Evolutionary conservation across 768 basidiomycete species (phyloP).

Genomic region (Nidularia pulvinata): DNA sequence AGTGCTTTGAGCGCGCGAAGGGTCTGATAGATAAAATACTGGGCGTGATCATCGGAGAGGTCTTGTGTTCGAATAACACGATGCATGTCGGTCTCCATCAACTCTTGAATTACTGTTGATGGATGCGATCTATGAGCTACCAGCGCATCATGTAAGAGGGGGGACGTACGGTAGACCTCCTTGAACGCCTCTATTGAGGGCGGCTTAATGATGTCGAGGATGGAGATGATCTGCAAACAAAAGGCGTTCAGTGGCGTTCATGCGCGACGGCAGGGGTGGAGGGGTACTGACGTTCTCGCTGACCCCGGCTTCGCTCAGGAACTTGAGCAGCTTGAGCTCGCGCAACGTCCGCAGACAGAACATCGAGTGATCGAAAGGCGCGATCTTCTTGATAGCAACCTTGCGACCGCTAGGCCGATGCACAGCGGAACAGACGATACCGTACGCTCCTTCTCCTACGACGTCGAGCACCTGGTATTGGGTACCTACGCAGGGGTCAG

Average conservation of each 20-base stretch:
- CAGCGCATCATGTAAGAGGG: neutral
- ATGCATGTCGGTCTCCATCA: constrained; percentile 98
- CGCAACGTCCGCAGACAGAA: constrained; percentile 91
- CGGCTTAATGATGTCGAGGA: constrained; percentile 92
- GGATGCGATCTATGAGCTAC: neutral
- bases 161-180: constrained; percentile 57
- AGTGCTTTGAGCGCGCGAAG: constrained; percentile 94
- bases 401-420: constrained; percentile 86
- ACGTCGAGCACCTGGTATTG: constrained; percentile 87
- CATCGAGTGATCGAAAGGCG: constrained; percentile 95
- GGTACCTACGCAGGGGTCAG: constrained; percentile 40
- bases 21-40: constrained; percentile 94
- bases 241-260: neutral
- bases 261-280: constrained; percentile 5
- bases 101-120: constrained; percentile 79
- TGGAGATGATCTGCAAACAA: constrained; percentile 69
- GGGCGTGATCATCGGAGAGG: constrained; percentile 93
- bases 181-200: constrained; percentile 74
- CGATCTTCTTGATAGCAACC: constrained; percentile 97
- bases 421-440: constrained; percentile 92
- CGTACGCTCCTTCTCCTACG: constrained; percentile 92
- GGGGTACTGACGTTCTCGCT: constrained; percentile 72
- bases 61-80: constrained; percentile 96
- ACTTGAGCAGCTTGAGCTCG: constrained; percentile 83
- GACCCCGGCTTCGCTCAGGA: constrained; percentile 84